These are phyloP conservation scores for Cytospora chrysosperma DNA, from an alignment of 2,329 filamentous ascomycete genomes.

Conservation along the genomic window DNA sequence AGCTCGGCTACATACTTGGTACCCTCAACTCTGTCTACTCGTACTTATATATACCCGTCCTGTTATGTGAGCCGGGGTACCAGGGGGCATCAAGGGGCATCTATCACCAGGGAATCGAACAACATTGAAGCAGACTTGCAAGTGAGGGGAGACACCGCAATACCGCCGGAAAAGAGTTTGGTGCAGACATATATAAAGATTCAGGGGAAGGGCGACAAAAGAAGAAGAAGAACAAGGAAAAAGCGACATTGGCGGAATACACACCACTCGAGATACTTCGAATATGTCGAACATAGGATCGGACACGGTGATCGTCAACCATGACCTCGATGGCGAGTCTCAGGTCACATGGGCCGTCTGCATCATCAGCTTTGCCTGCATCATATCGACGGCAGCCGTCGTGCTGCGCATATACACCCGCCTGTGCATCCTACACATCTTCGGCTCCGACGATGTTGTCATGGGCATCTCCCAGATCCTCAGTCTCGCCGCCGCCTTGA, in stretches of 20 bases:
- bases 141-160: neutral
- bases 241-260: neutral
- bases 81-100: neutral
- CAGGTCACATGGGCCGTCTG: constrained; percentile 27
- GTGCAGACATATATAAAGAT: neutral
- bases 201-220: neutral
- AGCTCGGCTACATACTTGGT: too few species aligned
- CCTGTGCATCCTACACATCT: constrained; percentile 25
- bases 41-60: neutral
- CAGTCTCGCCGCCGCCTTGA: constrained; percentile 26
- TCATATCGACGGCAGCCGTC: constrained; percentile 28
- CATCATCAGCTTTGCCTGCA: constrained; percentile 28
- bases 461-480: constrained; percentile 28
- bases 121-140: neutral
- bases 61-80: neutral
- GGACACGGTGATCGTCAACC: constrained; percentile 17
- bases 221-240: neutral
- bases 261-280: neutral
- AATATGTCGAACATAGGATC: constrained; percentile 15
- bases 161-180: neutral
- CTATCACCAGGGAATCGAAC: neutral
- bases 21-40: neutral
- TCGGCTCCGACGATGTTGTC: constrained; percentile 29
- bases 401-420: constrained; percentile 29
- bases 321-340: constrained; percentile 27